Evolutionary conservation across 2,329 filamentous ascomycete species (phyloP), one percentile per base, ranked within the genome.

Genomic region (Arthrobotrys sphaeroides): DNA sequence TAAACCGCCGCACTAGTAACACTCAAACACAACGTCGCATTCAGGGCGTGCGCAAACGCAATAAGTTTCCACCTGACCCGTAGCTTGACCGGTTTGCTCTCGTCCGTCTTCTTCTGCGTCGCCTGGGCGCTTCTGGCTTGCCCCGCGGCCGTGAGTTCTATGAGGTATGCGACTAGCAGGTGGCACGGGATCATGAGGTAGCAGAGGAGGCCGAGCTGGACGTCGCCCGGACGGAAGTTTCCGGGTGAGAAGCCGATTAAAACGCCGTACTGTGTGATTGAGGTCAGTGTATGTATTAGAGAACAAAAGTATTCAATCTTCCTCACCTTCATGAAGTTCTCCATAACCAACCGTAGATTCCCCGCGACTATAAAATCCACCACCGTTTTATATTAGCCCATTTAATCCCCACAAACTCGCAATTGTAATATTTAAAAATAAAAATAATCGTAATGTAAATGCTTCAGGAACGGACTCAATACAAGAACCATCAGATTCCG

Each of bases 401-500:
- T 45, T 59, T 16, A 73, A 69, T 69, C 78, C 79, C 64, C 20
- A 16, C 36, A 47, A 65, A 36, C 9, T 22, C 47, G 40, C 20
- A 64, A 7, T 10, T 26, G 22, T 47, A 26, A 47, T 24, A 31
- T 7, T 51, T 40, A 5, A 16, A 31, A 51, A 43, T 33, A 33
- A 62, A 42, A 1, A n/a, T 5, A 68, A 61, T 53, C n/a, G 36
- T 49, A 10, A 45, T 10, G n/a, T 24, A 51, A 68, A 61, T 40
- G 51, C 36, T 31, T 16, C 7, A 53, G 57, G 67, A 43, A 79
- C 87, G 77, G 86, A 95, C 92, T 89, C 76, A 97, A 84, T 38
- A 97, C 92, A 80, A 98, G 90, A 40, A 97, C 91, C 92, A 97
- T 97, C 77, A 99, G 87, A 82, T 99, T 99, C 74, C 94, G 87